These are phyloP conservation scores for Hyaloperonospora brassicae DNA, from an alignment of 352 stramenopile genomes.

Conservation along the genomic window DNA sequence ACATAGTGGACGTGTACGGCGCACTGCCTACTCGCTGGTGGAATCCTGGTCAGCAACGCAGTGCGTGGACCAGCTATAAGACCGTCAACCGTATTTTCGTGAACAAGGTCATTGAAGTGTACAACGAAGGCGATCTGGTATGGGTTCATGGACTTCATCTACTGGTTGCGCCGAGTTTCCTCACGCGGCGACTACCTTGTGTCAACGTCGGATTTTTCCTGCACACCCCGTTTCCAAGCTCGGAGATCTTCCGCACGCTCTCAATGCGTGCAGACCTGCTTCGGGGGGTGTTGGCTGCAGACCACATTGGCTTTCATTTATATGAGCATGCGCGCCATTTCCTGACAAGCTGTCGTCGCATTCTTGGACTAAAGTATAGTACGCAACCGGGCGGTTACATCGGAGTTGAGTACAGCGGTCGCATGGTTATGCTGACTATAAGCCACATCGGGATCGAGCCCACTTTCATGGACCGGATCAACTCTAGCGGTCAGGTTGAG, in stretches of 20 bases:
- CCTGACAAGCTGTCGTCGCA: constrained; percentile 91
- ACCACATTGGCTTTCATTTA: constrained; percentile 97
- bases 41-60: constrained; percentile 77
- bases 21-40: constrained; percentile 73
- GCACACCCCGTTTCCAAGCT: constrained; percentile 98
- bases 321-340: constrained; percentile 98
- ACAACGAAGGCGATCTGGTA: constrained; percentile 89
- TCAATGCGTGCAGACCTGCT: constrained; percentile 94
- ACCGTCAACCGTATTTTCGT: constrained; percentile 96
- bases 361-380: constrained; percentile 84
- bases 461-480: constrained; percentile 67
- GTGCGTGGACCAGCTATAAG: constrained; percentile 92
- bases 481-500: constrained; percentile 42
- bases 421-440: constrained; percentile 94
- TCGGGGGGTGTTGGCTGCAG: constrained; percentile 92
- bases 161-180: constrained; percentile 95
- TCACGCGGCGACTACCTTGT: constrained; percentile 85
- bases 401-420: constrained; percentile 94
- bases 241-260: constrained; percentile 97
- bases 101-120: constrained; percentile 89
- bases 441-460: constrained; percentile 97
- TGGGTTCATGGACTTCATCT: constrained; percentile 98
- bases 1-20: constrained; percentile 96
- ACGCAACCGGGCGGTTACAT: constrained; percentile 89
- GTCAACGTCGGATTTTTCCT: constrained; percentile 97